Conservation (phyloP, 106 monocot genomes). For the Dioscorea alata region DNA sequence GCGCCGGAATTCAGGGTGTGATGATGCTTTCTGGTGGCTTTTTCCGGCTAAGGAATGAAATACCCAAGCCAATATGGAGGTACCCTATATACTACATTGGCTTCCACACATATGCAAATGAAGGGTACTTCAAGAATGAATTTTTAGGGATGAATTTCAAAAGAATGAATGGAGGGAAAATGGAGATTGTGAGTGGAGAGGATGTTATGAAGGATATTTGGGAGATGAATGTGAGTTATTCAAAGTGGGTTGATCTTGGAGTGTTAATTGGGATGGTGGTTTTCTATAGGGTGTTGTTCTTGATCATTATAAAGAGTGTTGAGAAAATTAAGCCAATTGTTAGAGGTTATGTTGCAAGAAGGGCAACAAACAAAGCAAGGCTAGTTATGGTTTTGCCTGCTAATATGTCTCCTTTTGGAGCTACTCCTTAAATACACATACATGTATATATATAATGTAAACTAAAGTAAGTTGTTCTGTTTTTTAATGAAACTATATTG, state of each 20-base stretch:
- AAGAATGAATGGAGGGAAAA: background rate
- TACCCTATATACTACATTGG: slow-evolving; percentile 74
- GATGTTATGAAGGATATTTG: slow-evolving; percentile 33
- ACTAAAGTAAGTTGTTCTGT: too few species aligned
- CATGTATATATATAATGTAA: too few species aligned
- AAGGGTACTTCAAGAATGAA: slow-evolving; percentile 82
- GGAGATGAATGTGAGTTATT: slow-evolving; percentile 52
- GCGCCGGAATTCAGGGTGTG: slow-evolving; percentile 69
- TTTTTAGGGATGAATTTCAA: slow-evolving; percentile 58
- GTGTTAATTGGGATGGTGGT: slow-evolving; percentile 64
- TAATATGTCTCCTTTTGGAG: too few species aligned
- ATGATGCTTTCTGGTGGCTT: slow-evolving; percentile 82
- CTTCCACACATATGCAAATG: slow-evolving; percentile 66
- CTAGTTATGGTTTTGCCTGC: too few species aligned
- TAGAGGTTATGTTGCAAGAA: background rate
- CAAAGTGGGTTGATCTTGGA: slow-evolving; percentile 68
- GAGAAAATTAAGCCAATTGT: slow-evolving; percentile 45
- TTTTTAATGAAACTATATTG: too few species aligned
- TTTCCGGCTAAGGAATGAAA: slow-evolving; percentile 52
- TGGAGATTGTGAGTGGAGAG: slow-evolving; percentile 25
- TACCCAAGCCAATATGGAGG: slow-evolving; percentile 59
- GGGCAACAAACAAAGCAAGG: too few species aligned
- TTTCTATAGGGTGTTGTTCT: slow-evolving; percentile 53
- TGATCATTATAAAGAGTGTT: slow-evolving; percentile 33
- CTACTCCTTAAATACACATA: too few species aligned